Evolutionary conservation across 2,329 filamentous ascomycete genomes (phyloP), one percentile per base, ranked within the genome.

Genomic region (Fusarium cyanostomum): DNA sequence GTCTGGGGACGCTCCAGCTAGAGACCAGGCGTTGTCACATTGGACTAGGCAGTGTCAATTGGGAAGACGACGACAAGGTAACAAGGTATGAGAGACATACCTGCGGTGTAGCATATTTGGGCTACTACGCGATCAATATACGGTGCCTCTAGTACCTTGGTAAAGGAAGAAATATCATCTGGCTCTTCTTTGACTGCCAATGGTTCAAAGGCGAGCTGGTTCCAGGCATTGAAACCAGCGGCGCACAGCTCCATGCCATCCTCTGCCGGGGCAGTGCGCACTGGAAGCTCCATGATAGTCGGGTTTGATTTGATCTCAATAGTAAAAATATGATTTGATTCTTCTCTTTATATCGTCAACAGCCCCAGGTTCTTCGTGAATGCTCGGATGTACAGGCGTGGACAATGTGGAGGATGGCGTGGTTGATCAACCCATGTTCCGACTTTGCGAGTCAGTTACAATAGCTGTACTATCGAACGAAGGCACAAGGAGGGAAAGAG

Each of bases 211-310:
- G 69, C 63, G 13, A 88, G 77, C 66, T 88, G 85, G 52, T 75
- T 73, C 83, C 83, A 88, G 51, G 84, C 83, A 68, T 89, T 88
- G 74, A 85, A 82, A 35, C 86, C 86, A 3, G 82, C 66, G 37
- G 81, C 84, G 68, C 83, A 84, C 6, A 89, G 72, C 49, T 82
- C 76, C 83, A 85, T 80, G 21, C 11, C 21, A 18, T 54, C 26
- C 12, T 52, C 30, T 18, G 21, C 30, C 3, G 16, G 16, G 6
- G 52, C 35, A 1, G 28, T 5, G n/a, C 54, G 56, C 8, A 63
- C 7, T 5, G 60, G 58, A 3, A 71, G 44, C 10, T 70, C 31
- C 54, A 59, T 67, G 15, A 1, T 18, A 3, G 11, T 1, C 26
- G 3, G 11, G 9, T 9, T 37, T 10, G 7, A 12, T 7, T 13